Base-by-base conservation (phyloP, 768 basidiomycete species). In the Rossbeevera mucosa region DNA sequence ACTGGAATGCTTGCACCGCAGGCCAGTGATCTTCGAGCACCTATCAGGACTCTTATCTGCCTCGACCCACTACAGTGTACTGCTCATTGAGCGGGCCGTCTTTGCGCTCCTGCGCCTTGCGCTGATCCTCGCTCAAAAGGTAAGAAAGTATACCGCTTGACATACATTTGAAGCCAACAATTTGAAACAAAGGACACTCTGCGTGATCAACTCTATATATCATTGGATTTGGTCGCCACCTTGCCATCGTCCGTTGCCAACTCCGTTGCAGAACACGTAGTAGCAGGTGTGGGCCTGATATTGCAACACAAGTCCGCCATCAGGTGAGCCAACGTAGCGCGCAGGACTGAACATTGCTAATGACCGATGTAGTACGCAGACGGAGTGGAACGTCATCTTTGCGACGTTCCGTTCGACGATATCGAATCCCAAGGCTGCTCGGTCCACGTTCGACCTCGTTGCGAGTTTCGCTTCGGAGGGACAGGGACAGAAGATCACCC, bases 11-110 rank as follows among this genome's bases (percentile, higher is more conserved):
- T 26, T 24, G 6, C 16, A 16, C 28, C 41, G 21, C 50, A 96
- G 94, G 95, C 94, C 95, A 0, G 81, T 93, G 60, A 82, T 95
- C 3, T 97, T 96, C 64, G 94, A 96, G 62, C 94, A 97, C 65
- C 72, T 98, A 22, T 88, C 92, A 0, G 78, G 86, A 0, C 71
- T 99, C 16, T 75, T 99, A 22, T 80, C 83, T 2, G 75, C 86
- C 2, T 80, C 95, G 0, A 76, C 77, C 13, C 85, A 86, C 48
- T 97, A 95, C 66, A 94, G 92, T 62, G 80, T 92, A 26, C 76
- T 99, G 45, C 79, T 99, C 38, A 91, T 96, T 36, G 96, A 99
- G 64, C 80, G 96, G 13, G 94, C 94, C 3, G 90, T 97, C 4
- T 91, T 95, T 14, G 88, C 87, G 20, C 76, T 98, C 24, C 72